Base-by-base conservation (phyloP, 2,329 filamentous ascomycete genomes). In the Sclerotinia trifoliorum region DNA sequence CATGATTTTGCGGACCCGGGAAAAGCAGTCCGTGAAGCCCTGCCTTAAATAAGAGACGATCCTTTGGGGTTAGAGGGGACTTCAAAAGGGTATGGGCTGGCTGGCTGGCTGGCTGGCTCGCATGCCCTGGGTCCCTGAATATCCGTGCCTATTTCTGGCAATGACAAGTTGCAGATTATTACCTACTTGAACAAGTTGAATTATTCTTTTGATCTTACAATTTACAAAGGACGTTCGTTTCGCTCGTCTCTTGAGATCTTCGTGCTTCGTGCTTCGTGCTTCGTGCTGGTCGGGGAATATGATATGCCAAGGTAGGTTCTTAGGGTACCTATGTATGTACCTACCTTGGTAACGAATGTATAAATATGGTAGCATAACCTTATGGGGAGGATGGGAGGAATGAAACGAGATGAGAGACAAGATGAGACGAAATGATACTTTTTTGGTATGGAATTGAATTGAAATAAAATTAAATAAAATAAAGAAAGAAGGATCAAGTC, bases 111-210 rank as follows among this genome's bases (percentile, higher is more conserved):
- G 65, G 55, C 55, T 52, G 44, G 29, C 29, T 29, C 29, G 56
- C 55, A 54, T 66, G 54, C 42, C 52, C 54, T 66, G n/a, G 42
- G 64, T 66, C 39, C 64, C 64, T 58, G 64, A 66, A 66, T 66
- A 48, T 60, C 52, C 64, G 42, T 58, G 64, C 54, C 64, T 66
- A 58, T 66, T 66, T 66, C 54, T 32, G 32, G 42, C 48, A 24
- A 19, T 58, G 52, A 56, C 21, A 39, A 15, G 42, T 15, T 65
- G 52, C 63, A 49, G 54, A 66, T 42, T 48, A 49, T n/a, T 49
- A 48, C 44, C 29, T 29, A 29, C 29, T 29, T 29, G 29, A 29
- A 5, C 29, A 29, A 29, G 29, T 29, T 60, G n/a, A 15, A 26
- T 42, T 51, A 17, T 5, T 17, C 10, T 35, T 32, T 32, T 39